Evolutionary conservation across 176 grass and related monocot species (phyloP), one percentile per base, ranked within the genome.

Genomic region (Rhynchospora breviuscula): DNA sequence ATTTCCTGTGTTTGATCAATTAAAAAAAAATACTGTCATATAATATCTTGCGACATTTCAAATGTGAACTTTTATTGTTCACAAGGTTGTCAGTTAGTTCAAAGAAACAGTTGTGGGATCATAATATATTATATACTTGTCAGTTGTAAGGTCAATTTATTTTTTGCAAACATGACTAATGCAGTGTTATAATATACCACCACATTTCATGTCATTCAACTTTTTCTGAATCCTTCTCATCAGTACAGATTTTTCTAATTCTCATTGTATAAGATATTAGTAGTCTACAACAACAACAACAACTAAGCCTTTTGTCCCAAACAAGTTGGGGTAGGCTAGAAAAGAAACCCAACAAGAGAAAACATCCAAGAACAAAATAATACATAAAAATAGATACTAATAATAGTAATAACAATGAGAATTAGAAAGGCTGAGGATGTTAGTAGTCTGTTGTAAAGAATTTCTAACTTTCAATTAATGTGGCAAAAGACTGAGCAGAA

Each of bases 401-500:
- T n/a, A n/a, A n/a, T n/a, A n/a, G n/a, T n/a, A n/a, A n/a, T n/a
- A n/a, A n/a, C n/a, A n/a, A n/a, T n/a, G n/a, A n/a, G n/a, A n/a
- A n/a, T n/a, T n/a, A n/a, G n/a, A n/a, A n/a, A n/a, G n/a, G n/a
- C n/a, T n/a, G n/a, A n/a, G n/a, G 49, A 23, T 29, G 17, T 17
- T 53, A 77, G 23, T 53, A 26, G 53, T 77, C 13, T 26, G 10
- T 17, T 29, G 40, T 77, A 33, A 56, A 53, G 21, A 8, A 56
- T 26, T 31, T 77, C 49, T 56, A 77, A 56, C 26, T 31, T 17
- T 22, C 0, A 33, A 33, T 56, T 23, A 77, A 56, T 77, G 45
- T 75, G 49, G 25, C 5, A 56, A 48, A 59, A 81, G 78, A 81
- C 13, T 23, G 57, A 82, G 47, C 62, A 53, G 46, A 82, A 21